These are phyloP conservation scores for Aspergillus asperescens DNA, from an alignment of 495 filamentous ascomycete species.

Conservation along the genomic window DNA sequence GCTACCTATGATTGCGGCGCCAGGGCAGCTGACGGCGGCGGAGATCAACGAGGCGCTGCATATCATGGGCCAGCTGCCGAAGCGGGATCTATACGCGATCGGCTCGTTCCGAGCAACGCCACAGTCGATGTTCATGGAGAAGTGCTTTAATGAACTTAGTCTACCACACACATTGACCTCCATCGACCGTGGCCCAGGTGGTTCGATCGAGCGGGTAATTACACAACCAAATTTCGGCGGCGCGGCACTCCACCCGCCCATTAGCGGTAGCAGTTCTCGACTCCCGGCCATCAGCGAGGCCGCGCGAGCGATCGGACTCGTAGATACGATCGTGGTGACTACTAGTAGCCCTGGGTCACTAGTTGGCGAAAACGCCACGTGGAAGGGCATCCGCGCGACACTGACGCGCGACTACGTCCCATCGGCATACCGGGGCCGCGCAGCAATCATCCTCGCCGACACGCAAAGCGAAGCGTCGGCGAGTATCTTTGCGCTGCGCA, in stretches of 20 bases:
- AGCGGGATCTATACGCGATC: slow-evolving; percentile 73
- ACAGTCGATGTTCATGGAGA: slow-evolving; percentile 78
- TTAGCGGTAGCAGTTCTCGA: slow-evolving; percentile 43
- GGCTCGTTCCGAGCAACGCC: slow-evolving; percentile 65
- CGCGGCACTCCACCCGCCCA: slow-evolving; percentile 68
- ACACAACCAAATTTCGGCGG: slow-evolving; percentile 69
- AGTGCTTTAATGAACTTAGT: slow-evolving; percentile 81
- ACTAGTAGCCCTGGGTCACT: slow-evolving; percentile 35
- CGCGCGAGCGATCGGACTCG: slow-evolving; percentile 65
- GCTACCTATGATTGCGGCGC: slow-evolving; percentile 76
- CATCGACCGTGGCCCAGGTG: slow-evolving; percentile 63
- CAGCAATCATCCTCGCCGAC: slow-evolving; percentile 66
- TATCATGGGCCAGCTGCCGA: slow-evolving; percentile 73
- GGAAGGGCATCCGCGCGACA: slow-evolving; percentile 78
- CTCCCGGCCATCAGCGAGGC: slow-evolving; percentile 66
- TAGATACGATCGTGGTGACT: slow-evolving; percentile 67
- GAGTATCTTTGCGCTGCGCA: slow-evolving; percentile 68
- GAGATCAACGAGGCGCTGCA: slow-evolving; percentile 76
- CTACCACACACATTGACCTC: slow-evolving; percentile 73
- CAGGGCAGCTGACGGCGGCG: slow-evolving; percentile 74
- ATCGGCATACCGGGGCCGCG: slow-evolving; percentile 67
- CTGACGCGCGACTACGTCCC: slow-evolving; percentile 76
- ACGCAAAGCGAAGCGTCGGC: slow-evolving; percentile 66
- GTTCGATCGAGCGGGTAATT: slow-evolving; percentile 59
- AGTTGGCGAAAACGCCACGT: slow-evolving; percentile 72